Base-by-base conservation (phyloP, 805 yeast genomes). In the Alloascoidea africana region DNA sequence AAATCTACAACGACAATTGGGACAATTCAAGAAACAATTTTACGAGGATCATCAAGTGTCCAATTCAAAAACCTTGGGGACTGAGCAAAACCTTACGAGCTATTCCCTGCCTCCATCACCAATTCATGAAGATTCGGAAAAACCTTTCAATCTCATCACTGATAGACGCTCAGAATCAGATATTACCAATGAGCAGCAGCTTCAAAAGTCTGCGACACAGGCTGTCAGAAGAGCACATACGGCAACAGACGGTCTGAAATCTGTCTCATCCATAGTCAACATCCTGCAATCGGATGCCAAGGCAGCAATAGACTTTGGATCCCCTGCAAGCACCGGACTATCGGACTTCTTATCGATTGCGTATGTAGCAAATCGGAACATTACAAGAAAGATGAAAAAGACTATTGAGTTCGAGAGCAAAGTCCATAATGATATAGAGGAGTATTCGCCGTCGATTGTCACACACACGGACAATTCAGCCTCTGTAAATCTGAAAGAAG, bases 1-100 rank as follows among this genome's bases (percentile, higher is more conserved):
- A 17, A 65, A 73, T 40, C 59, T 84, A 41, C 75, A 71, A 45
- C 67, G 68, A 34, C 94, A 87, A 59, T 58, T 86, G 42, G 64
- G 59, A 18, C 79, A 74, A 39, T 62, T 23, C 8, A 23, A 23
- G n/a, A n/a, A 23, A 23, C 8, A 23, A 8, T 8, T 23, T 23
- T 23, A 23, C n/a, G 30, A 23, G 30, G 30, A 8, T 23, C 8
- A 23, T 8, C 8, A n/a, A n/a, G 8, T 8, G 8, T 23, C 30
- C 8, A 23, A 23, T 23, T 23, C 30, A 23, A 23, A n/a, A 8
- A 8, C 30, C 8, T 8, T 8, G 8, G 8, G 13, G 8, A n/a
- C 13, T 8, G 8, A 8, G n/a, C 13, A 8, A 8, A 23, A 8
- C 8, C n/a, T n/a, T 8, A 23, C 30, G 8, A n/a, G 13, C 8